These are phyloP conservation scores for Amanita fuliginea DNA, from an alignment of 768 basidiomycete species.

Conservation along the genomic window DNA sequence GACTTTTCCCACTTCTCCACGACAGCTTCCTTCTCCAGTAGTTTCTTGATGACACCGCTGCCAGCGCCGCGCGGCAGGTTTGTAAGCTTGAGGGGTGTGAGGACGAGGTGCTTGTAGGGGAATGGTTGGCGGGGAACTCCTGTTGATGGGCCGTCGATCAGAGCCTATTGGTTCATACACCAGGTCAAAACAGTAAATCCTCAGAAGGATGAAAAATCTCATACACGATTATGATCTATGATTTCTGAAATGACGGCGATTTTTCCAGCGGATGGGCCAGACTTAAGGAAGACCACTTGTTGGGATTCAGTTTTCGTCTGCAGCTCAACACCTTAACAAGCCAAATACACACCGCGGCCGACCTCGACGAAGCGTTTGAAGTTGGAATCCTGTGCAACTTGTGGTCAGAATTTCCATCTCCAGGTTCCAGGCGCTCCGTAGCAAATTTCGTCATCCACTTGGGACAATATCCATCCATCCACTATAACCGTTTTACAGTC, in stretches of 20 bases:
- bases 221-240: constrained; percentile 97
- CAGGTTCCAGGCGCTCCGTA: too few species aligned
- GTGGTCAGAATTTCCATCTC: constrained; percentile 1
- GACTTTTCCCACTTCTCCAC: constrained; percentile 86
- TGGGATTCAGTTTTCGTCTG: not conserved
- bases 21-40: constrained; percentile 75
- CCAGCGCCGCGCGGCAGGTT: constrained; percentile 84
- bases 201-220: constrained; percentile 14
- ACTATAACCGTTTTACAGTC: not conserved
- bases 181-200: not conserved
- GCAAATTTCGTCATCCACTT: constrained; percentile 1
- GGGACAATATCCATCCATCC: constrained; percentile 4
- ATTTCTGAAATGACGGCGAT: constrained; percentile 96
- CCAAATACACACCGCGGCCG: constrained; percentile 64
- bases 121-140: constrained; percentile 86
- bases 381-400: constrained; percentile 52
- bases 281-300: constrained; percentile 87
- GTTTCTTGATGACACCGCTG: constrained; percentile 72
- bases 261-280: constrained; percentile 76
- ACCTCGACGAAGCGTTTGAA: constrained; percentile 99
- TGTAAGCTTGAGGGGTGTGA: constrained; percentile 76
- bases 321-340: not conserved
- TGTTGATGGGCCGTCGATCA: constrained; percentile 90
- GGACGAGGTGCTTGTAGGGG: constrained; percentile 86
- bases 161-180: constrained; percentile 45